Conservation (phyloP, 768 basidiomycete species). For the Boletus huronensis region DNA sequence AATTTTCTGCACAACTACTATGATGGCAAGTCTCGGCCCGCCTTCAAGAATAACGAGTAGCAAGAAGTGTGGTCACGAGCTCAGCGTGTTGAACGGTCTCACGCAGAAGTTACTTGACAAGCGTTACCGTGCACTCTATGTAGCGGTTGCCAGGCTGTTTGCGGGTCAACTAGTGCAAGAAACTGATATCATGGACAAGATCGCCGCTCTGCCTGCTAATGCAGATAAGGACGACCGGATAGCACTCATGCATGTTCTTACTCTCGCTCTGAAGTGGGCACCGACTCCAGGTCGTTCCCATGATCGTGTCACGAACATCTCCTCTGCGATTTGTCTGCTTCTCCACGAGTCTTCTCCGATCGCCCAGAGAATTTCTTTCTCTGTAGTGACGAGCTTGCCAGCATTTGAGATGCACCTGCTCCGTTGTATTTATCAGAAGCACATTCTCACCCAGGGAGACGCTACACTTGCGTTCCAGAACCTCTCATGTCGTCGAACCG, state of each 20-base stretch:
- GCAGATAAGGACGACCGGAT: constrained; percentile 19
- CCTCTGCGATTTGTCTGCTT: not conserved
- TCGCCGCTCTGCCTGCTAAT: constrained; percentile 33
- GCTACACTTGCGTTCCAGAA: constrained; percentile 46
- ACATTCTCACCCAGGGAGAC: constrained; percentile 59
- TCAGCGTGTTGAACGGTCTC: not conserved
- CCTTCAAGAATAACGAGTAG: not conserved
- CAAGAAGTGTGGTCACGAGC: not conserved
- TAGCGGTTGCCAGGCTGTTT: constrained; percentile 60
- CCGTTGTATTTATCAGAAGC: constrained; percentile 56
- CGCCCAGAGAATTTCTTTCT: not conserved
- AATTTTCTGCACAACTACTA: not conserved
- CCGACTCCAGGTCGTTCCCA: constrained; percentile 57
- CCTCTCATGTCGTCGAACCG: constrained; percentile 57
- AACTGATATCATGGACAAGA: constrained; percentile 35
- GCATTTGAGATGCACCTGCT: constrained; percentile 33
- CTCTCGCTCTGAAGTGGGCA: constrained; percentile 69
- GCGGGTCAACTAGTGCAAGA: constrained; percentile 50
- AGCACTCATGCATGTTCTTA: constrained; percentile 32
- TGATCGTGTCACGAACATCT: constrained; percentile 37
- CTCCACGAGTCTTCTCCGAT: not conserved
- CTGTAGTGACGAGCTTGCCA: not conserved
- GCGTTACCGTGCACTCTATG: constrained; percentile 29
- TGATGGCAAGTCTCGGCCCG: not conserved
- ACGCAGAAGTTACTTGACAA: not conserved